Evolutionary conservation across 2,329 filamentous ascomycete species (phyloP).

Genomic region (Talaromyces sp.): DNA sequence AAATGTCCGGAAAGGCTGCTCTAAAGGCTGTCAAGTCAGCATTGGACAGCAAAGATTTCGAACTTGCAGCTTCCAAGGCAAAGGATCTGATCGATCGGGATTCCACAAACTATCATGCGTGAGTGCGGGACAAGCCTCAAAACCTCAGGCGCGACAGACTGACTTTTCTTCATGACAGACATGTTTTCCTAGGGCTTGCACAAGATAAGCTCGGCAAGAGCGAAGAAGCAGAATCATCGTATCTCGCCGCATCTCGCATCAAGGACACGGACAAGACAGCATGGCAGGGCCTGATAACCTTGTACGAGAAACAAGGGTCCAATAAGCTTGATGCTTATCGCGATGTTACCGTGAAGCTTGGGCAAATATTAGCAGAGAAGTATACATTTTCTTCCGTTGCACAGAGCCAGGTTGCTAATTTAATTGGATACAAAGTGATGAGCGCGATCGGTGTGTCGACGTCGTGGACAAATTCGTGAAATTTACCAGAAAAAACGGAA

Average conservation of each 20-base stretch:
- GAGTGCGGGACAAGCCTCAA: conserved; percentile 30
- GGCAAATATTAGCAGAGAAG: conserved; percentile 67
- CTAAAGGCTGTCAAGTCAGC: conserved; percentile 78
- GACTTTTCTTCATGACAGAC: conserved; percentile 43
- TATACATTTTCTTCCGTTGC: conserved; percentile 38
- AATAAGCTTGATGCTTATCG: conserved; percentile 72
- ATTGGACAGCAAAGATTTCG: conserved; percentile 74
- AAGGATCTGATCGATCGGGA: conserved; percentile 68
- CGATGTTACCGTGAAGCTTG: conserved; percentile 67
- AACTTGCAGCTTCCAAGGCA: conserved; percentile 68
- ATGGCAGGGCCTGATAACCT: conserved; percentile 82
- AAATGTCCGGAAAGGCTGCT: conserved; percentile 60
- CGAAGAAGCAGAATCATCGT: conserved; percentile 72
- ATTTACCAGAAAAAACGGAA: conserved; percentile 70
- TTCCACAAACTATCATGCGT: conserved; percentile 77
- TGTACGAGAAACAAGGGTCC: conserved; percentile 75
- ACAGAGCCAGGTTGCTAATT: background rate
- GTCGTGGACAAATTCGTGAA: conserved; percentile 76
- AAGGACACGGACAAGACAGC: conserved; percentile 76
- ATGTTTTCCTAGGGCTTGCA: conserved; percentile 84
- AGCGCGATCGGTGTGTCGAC: conserved; percentile 56
- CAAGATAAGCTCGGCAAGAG: conserved; percentile 70
- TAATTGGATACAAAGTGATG: conserved; percentile 44
- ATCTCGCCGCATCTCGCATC: conserved; percentile 66
- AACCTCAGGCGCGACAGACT: conserved; percentile 17